Evolutionary conservation across 176 grass and related monocot species (phyloP), one percentile per base, ranked within the genome.

Genomic region (Guadua angustifolia): DNA sequence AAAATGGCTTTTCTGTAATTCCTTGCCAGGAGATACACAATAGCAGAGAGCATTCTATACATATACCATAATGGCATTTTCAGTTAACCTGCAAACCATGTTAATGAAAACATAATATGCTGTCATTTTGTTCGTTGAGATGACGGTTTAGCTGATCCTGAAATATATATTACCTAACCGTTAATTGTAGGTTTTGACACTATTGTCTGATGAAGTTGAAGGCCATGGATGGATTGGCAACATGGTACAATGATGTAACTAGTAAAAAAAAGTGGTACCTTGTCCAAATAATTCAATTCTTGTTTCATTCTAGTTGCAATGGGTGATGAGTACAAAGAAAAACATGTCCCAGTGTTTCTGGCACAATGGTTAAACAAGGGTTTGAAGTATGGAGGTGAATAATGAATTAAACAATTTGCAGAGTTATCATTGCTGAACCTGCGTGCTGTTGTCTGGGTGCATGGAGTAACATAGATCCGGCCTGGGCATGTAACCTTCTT

Each of bases 401-500:
- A 67, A 16, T 22, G 16, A 49, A 73, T 61, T 29, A 19, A 89
- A 69, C 32, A 38, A 16, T 55, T 4, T 67, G 21, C 44, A 32
- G 29, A 1, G 6, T 71, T 35, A 66, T 73, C 14, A 79, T 82
- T 72, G 52, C 18, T 45, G 13, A 75, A 90, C 86, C 87, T 92
- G 84, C 3, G 10, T 17, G 58, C 10, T 76, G 19, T 69, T 67
- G 42, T 89, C 84, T 60, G 36, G 69, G 26, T 85, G 79, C 2
- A 32, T 67, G 58, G 86, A 71, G 59, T 79, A 58, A 77, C 66
- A 79, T 43, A 88, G 57, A 26, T 93, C 94, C 14, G 78, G 74
- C 70, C 50, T 83, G 7, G 82, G 92, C 75, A 93, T 56, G 43
- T 98, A 94, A 68, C 90, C 90, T 91, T 94, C 95, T 21, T 93